phyloP scores from a whole-genome alignment of 495 filamentous ascomycete genomes.

The Talaromyces trachyspermus region DNA sequence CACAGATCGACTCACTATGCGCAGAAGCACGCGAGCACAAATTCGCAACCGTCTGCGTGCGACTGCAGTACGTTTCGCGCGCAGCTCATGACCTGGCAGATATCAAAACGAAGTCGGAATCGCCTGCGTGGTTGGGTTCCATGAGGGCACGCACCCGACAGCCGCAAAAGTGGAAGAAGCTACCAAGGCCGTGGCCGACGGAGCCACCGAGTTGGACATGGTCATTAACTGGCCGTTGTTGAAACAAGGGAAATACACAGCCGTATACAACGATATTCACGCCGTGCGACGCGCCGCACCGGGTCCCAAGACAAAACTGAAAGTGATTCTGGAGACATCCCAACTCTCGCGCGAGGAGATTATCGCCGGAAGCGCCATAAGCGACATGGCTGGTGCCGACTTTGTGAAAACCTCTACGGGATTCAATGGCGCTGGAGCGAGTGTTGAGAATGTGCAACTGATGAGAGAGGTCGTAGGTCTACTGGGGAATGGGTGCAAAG shows the following conservation, averaged over 20 bases:
- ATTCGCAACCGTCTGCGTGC: constrained; percentile 59
- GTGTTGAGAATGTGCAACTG: constrained; percentile 44
- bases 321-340: constrained; percentile 62
- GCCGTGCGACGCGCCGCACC: constrained; percentile 46
- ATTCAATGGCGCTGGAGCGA: constrained; percentile 55
- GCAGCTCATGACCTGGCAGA: constrained; percentile 46
- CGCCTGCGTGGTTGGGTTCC: constrained; percentile 63
- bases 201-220: constrained; percentile 61
- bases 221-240: constrained; percentile 55
- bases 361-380: constrained; percentile 51
- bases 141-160: constrained; percentile 51
- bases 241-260: constrained; percentile 38
- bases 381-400: constrained; percentile 51
- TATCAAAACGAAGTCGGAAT: constrained; percentile 36
- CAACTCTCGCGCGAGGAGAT: constrained; percentile 48
- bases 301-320: constrained; percentile 41
- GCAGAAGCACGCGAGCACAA: constrained; percentile 49
- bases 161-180: constrained; percentile 49
- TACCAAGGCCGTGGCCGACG: constrained; percentile 44
- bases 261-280: constrained; percentile 50
- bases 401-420: constrained; percentile 69
- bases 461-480: constrained; percentile 43
- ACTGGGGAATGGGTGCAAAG: constrained; percentile 39
- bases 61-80: constrained; percentile 43
- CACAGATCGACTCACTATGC: constrained; percentile 56